These are phyloP conservation scores for Boletus reticuloceps DNA, from an alignment of 768 basidiomycete genomes.

Conservation along the genomic window DNA sequence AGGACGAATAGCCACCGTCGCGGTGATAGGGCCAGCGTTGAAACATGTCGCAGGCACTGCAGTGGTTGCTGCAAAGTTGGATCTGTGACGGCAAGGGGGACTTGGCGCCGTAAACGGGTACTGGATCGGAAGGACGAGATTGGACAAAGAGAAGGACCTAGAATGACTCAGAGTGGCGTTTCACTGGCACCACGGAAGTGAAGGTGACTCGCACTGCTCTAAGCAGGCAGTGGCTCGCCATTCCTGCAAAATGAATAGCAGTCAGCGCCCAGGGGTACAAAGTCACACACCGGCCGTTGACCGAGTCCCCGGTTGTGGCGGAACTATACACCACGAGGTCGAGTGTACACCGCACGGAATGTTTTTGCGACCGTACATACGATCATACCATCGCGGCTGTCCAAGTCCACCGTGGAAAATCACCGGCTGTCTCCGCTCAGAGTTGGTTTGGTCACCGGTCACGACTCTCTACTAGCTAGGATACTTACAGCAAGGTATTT, in stretches of 20 bases:
- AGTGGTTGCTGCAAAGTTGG: slow-evolving; percentile 21
- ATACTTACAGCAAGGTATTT: slow-evolving; percentile 2
- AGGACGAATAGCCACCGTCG: slow-evolving; percentile 32
- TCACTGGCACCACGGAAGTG: slow-evolving; percentile 20
- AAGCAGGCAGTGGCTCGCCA: slow-evolving; percentile 14
- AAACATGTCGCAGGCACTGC: slow-evolving; percentile 37
- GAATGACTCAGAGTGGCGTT: slow-evolving; percentile 19
- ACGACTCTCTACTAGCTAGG: neutral
- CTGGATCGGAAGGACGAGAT: slow-evolving; percentile 22
- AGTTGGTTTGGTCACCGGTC: too few species aligned
- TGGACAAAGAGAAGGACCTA: slow-evolving; percentile 10
- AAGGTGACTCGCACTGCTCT: slow-evolving; percentile 24
- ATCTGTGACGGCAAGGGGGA: slow-evolving; percentile 29
- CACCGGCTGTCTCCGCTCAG: slow-evolving; percentile 9
- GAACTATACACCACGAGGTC: slow-evolving; percentile 3
- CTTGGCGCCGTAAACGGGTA: slow-evolving; percentile 25
- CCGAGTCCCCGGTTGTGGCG: slow-evolving; percentile 20
- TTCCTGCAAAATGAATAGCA: slow-evolving; percentile 25
- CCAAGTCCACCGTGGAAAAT: slow-evolving; percentile 8
- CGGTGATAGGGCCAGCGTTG: slow-evolving; percentile 33
- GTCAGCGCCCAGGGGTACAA: slow-evolving; percentile 21
- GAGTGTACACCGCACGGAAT: neutral
- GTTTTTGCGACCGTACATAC: neutral
- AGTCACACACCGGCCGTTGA: slow-evolving; percentile 10
- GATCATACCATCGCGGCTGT: too few species aligned